Base-by-base conservation (phyloP, 495 filamentous ascomycete species). In the Aspergillus incahuasiensis region DNA sequence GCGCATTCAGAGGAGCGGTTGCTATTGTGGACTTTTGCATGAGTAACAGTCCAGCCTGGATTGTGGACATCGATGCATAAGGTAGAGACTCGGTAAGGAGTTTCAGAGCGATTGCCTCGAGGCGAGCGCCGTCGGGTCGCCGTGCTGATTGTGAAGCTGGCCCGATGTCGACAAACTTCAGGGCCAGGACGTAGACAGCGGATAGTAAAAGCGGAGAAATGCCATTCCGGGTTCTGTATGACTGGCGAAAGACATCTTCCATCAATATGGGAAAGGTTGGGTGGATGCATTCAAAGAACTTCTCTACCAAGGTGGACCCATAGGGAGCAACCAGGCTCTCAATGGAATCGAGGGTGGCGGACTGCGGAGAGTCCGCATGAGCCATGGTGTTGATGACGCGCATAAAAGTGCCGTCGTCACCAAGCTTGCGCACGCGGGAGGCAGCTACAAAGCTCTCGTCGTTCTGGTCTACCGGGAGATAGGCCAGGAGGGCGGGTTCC, bases 181-280 rank as follows among this genome's bases (percentile, higher is more conserved):
- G 82, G 3, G 92, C 88, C 46, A 97, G 76, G 40, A 95, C 85
- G 63, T 96, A 98, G 61, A 98, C 86, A 16, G 91, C 90, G 5
- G 91, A 89, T 2, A 97, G 78, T 3, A 97, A 76, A 5, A 92
- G 80, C 20, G 94, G 90, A 16, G 91, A 89, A 63, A 96, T 83
- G 55, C 87, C 84, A 19, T 82, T 82, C 61, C 90, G 82, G 22
- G 87, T 85, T 21, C 86, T 84, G 64, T 95, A 90, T 60, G 91
- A 88, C 61, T 95, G 89, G 61, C 89, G 83, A 65, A 96, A 96
- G 32, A 91, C 81, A 57, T 84, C 81, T 73, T 95, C 92, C 63
- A 95, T 86, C 48, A 96, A 74, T 55, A 98, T 90, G 30, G 92
- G 92, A 61, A 95, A 95, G 55, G 82, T 90, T 1, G 91, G 92